Evolutionary conservation across 129 eudicot genomes (phyloP), one percentile per base, ranked within the genome.

Genomic region (Lactuca sativa): DNA sequence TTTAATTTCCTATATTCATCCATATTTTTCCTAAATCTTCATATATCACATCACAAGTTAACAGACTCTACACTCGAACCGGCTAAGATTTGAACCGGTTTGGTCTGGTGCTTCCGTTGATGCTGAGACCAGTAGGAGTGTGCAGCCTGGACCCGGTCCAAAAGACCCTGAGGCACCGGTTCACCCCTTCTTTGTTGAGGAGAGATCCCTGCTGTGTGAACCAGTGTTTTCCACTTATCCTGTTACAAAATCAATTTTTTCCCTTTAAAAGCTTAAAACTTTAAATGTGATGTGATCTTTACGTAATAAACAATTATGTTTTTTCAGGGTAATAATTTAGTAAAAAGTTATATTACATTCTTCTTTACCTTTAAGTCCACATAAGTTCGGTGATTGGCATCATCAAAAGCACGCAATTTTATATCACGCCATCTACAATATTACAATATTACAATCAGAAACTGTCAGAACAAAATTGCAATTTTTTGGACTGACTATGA

Each of bases 211-310:
- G 30, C 30, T 25, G 30, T 25, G 30, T 25, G 97, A 43, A 85
- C 95, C 77, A 91, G 57, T 33, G 97, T 91, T 74, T 91, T 91
- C 97, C 97, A 91, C 67, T 91, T 91, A 81, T 91, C 97, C 97
- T 91, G 80, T 7, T 48, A 47, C 25, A 48, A 33, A 5, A 16
- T 32, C 68, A 74, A 59, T 41, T 25, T 25, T 25, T 25, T 4
- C 13, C 11, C 60, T 25, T 65, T 9, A 14, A 25, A 25, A 15
- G 37, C 2, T 32, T 31, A 18, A 44, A 43, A 25, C 3, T 6
- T 49, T 49, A 15, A 34, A 55, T 30, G 33, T 58, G 9, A 9
- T 56, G 4, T 9, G 3, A 3, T 3, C 14, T 25, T 55, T 15
- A 55, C 0, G 11, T 49, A 49, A 49, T 14, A 2, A 49, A 49